Base-by-base conservation (phyloP, 306 rosid species). In the Trifolium repens region DNA sequence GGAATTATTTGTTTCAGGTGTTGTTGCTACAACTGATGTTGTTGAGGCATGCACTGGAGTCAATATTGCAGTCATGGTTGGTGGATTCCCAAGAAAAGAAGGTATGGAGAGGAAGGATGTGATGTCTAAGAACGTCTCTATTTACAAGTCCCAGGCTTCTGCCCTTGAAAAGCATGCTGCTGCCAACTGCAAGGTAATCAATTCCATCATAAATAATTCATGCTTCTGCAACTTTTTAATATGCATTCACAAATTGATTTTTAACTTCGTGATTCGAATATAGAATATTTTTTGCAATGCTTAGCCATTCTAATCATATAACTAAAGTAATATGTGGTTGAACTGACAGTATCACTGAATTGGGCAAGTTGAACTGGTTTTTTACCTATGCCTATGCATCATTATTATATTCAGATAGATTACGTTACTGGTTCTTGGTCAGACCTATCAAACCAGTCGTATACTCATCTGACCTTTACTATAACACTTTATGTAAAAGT, bases 71-170 rank as follows among this genome's bases (percentile, higher is more conserved):
- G 89, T 92, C 43, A 90, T 96, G 99, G 98, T 96, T 82, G 99
- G 99, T 85, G 99, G 99, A 27, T 96, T 96, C 87, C 98, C 99
- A 3, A 92, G 99, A 80, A 96, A 96, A 71, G 99, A 96, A 84
- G 97, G 99, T 59, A 96, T 96, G 98, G 99, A 92, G 74, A 90
- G 99, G 80, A 96, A 96, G 76, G 98, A 96, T 47, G 98, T 96
- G 76, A 96, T 96, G 99, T 66, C 98, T 1, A 92, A 92, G 82
- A 96, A 96, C 66, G 98, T 96, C 46, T 88, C 98, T 13, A 96
- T 96, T 63, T 96, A 96, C 66, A 96, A 89, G 89, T 88, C 98
- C 24, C 99, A 96, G 78, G 99, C 99, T 79, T 92, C 98, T 67
- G 98, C 98, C 30, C 93, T 96, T 59, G 97, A 96, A 72, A 80